A percentile compares a stretch with the other conserved stretches of the same genome.
Evolutionary conservation across 2,329 filamentous ascomycete species (phyloP).

Genomic region (Hypoxylon sp.): DNA sequence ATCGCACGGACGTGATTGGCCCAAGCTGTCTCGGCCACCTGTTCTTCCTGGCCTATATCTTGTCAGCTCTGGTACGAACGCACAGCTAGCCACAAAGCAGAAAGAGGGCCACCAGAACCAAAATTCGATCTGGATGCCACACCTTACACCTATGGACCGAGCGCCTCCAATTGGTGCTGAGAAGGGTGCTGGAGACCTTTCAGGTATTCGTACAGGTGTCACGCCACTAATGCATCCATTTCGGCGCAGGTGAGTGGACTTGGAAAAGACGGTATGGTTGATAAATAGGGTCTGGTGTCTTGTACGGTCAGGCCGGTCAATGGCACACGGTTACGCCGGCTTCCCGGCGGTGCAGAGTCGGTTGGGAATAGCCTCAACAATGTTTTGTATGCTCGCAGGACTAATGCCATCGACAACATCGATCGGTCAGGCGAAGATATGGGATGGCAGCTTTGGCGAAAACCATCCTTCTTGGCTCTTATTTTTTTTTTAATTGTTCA

Average conservation of each 20-base stretch:
- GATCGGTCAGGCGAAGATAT: no score
- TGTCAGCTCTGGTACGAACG: constrained; percentile 15
- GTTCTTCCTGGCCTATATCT: constrained; percentile 15
- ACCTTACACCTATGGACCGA: constrained; percentile 15
- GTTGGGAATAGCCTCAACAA: constrained; percentile 31
- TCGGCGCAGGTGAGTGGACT: constrained; percentile 25
- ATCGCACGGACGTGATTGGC: constrained; percentile 20
- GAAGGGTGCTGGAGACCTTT: constrained; percentile 20
- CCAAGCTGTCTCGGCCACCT: constrained; percentile 20
- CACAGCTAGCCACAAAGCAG: constrained; percentile 10
- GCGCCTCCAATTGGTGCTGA: constrained; percentile 26
- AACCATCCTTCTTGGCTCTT: no score
- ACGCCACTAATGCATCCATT: constrained; percentile 32
- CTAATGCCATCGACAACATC: no score
- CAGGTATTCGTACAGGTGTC: constrained; percentile 28
- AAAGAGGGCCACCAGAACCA: constrained; percentile 13
- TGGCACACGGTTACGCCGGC: neutral
- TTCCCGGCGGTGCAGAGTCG: neutral
- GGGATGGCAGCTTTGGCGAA: no score
- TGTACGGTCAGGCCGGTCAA: neutral
- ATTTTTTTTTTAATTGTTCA: no score
- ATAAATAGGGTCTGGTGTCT: neutral
- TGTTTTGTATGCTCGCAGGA: no score
- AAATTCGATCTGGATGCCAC: constrained; percentile 28
- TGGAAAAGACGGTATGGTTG: constrained; percentile 29